phyloP scores from a whole-genome alignment of 1,284 basidiomycete genomes.

The Ceratobasidium sp. region DNA sequence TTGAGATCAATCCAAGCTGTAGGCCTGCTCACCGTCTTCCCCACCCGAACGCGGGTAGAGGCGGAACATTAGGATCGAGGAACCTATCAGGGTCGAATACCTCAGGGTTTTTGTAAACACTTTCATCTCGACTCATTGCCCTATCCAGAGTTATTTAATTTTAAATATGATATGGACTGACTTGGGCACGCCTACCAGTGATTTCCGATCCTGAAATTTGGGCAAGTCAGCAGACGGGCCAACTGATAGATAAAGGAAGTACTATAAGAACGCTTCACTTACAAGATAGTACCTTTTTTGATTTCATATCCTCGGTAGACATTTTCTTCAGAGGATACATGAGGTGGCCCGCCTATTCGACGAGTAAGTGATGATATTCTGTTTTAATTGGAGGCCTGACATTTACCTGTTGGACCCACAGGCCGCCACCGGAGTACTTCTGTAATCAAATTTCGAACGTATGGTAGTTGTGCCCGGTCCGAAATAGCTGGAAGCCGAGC shows the following conservation, averaged over 20 bases:
- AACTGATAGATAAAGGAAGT: background rate
- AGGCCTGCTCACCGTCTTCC: constrained; percentile 1
- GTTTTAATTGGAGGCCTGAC: background rate
- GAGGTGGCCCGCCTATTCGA: background rate
- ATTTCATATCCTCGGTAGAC: constrained; percentile 11
- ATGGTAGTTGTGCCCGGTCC: background rate
- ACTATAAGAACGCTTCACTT: background rate
- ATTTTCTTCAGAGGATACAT: constrained; percentile 9
- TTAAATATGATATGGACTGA: background rate
- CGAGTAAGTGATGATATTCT: background rate
- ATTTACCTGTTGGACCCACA: background rate
- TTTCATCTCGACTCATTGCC: constrained; percentile 6
- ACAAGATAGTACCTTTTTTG: constrained; percentile 14
- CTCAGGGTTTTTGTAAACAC: constrained; percentile 5
- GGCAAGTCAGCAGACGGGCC: background rate
- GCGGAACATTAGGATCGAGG: background rate
- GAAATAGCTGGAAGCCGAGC: background rate
- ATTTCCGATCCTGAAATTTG: constrained; percentile 4
- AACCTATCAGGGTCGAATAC: constrained; percentile 23
- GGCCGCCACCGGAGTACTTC: constrained; percentile 18
- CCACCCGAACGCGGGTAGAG: constrained; percentile 1
- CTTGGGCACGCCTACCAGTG: background rate
- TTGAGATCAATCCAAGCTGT: too few relatives aligned
- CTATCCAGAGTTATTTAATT: background rate
- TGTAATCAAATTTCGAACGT: constrained; percentile 1